Evolutionary conservation across 306 rosid genomes (phyloP).

Genomic region (Quercus berberidifolia): DNA sequence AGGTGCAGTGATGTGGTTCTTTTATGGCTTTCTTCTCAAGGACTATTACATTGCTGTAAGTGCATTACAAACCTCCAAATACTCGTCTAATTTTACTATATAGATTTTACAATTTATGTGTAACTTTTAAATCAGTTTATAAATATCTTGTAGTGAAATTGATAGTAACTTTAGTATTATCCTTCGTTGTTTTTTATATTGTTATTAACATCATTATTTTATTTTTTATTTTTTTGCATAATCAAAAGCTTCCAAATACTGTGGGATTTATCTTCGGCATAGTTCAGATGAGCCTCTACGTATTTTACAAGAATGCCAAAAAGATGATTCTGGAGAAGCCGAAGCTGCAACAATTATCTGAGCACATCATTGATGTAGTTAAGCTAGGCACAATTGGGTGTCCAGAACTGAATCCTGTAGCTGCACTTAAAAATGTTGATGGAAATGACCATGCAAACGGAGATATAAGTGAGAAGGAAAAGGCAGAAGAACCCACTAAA

Average conservation of each 20-base stretch:
- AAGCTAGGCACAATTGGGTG: constrained; percentile 44
- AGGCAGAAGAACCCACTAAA: constrained; percentile 22
- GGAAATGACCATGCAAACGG: constrained; percentile 2
- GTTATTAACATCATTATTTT: background rate
- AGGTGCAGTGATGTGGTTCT: constrained; percentile 94
- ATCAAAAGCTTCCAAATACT: constrained; percentile 70
- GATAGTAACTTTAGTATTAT: background rate
- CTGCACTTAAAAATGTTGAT: constrained; percentile 17
- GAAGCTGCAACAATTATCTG: constrained; percentile 52
- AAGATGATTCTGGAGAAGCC: constrained; percentile 29
- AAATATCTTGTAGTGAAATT: background rate
- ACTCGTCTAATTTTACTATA: background rate
- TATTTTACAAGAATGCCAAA: constrained; percentile 59
- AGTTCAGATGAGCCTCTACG: constrained; percentile 71
- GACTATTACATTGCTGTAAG: constrained; percentile 89
- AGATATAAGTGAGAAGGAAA: constrained; percentile 21
- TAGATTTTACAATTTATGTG: no score
- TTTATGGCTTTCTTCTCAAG: constrained; percentile 74
- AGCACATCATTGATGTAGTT: constrained; percentile 59
- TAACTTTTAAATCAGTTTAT: no score
- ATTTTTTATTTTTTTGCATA: constrained; percentile 1
- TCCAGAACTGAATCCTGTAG: constrained; percentile 32
- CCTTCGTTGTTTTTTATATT: background rate
- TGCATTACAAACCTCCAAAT: background rate
- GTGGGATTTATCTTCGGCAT: constrained; percentile 86